phyloP scores from a whole-genome alignment of 2,329 filamentous ascomycete species.

The Penicillium hesseltinei region DNA sequence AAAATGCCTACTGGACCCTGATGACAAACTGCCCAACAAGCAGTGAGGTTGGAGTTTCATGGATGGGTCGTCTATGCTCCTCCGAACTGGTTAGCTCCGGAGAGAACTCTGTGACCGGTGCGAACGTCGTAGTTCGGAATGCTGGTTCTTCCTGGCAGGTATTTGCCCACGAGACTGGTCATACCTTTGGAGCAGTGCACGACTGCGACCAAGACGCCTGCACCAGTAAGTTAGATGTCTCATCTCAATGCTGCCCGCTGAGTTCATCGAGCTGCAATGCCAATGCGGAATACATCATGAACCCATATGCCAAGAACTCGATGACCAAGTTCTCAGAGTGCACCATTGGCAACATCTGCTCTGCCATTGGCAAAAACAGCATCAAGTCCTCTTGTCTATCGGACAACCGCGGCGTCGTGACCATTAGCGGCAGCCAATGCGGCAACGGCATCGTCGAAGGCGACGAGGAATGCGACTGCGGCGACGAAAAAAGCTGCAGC shows the following conservation, averaged over 20 bases:
- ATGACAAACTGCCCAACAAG: conserved; percentile 78
- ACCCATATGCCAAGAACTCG: conserved; percentile 73
- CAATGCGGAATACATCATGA: conserved; percentile 84
- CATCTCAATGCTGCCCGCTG: conserved; percentile 78
- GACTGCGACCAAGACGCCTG: conserved; percentile 77
- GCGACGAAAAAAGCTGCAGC: conserved; percentile 69
- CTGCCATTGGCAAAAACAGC: conserved; percentile 72
- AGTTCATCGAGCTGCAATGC: conserved; percentile 69
- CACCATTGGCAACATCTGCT: conserved; percentile 90
- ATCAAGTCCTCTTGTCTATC: conserved; percentile 75
- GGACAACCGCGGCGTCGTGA: conserved; percentile 80
- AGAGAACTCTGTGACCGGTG: conserved; percentile 72
- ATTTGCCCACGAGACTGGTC: conserved; percentile 88
- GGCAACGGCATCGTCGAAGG: conserved; percentile 95
- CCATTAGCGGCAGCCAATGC: conserved; percentile 79
- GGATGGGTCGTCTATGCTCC: conserved; percentile 84
- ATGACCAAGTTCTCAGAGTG: conserved; percentile 84
- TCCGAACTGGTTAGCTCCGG: conserved; percentile 51
- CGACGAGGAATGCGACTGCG: conserved; percentile 95
- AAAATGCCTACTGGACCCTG: conserved; percentile 90
- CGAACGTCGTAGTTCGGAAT: conserved; percentile 86
- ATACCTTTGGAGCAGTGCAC: conserved; percentile 94
- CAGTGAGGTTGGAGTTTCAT: conserved; percentile 84
- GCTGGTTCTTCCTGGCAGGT: conserved; percentile 88
- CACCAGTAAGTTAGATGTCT: conserved; percentile 57